Evolutionary conservation across 495 filamentous ascomycete genomes (phyloP), one percentile per base, ranked within the genome.

Genomic region (Elasticomyces elasticus): DNA sequence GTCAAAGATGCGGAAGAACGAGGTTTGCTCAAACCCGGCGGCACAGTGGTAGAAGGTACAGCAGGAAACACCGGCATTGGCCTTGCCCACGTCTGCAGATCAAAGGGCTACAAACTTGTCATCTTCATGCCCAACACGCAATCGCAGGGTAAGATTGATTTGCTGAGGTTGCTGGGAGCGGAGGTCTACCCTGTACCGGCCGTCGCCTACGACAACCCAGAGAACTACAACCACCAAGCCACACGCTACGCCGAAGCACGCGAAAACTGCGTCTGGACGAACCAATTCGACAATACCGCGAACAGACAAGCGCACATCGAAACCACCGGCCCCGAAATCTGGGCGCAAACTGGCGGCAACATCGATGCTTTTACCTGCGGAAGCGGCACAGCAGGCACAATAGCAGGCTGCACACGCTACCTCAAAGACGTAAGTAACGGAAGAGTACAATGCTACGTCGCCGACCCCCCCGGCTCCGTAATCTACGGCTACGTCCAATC

Each of bases 41-140:
- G 94, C 50, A 97, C 94, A 2, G 88, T 98, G 1, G 85, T 98
- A 20, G 92, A 98, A 66, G 92, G 92, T 30, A 98, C 92, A 1
- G 92, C 92, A 1, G 92, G 92, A 30, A 98, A 98, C 74, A 98
- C 92, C 11, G 92, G 92, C 40, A 98, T 98, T 71, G 92, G 92
- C 5, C 82, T 98, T 15, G 92, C 92, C 40, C 92, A 98, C 70
- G 92, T 98, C 23, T 98, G 92, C 69, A 82, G 92, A 40, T 86
- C 84, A 24, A 87, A 86, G 65, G 94, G 92, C 24, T 97, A 98
- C 77, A 80, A 84, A 65, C 80, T 94, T 20, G 89, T 96, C 50
- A 98, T 98, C 65, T 98, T 97, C 78, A 98, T 98, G 92, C 92
- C 92, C 62, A 83, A 98, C 74, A 97, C 92, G 37, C 92, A 98